A percentile compares a stretch with the other conserved stretches of the same genome.
Conservation (phyloP, 2,329 filamentous ascomycete species). For the Pseudogymnoascus sp. region DNA sequence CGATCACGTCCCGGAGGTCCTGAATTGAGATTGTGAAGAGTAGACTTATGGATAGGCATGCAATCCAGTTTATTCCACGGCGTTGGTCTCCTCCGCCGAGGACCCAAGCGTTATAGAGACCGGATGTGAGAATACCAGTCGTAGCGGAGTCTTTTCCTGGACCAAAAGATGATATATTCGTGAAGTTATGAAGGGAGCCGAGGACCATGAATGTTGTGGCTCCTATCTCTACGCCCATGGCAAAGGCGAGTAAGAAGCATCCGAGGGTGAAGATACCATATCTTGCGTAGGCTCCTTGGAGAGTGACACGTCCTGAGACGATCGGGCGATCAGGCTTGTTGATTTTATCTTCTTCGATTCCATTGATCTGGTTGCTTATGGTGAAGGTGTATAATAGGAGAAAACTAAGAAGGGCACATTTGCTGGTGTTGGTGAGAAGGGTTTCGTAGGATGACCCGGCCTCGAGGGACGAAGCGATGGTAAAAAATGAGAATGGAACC, state of each 20-base stretch:
- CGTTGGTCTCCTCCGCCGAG: not conserved
- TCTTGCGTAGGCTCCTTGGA: not conserved
- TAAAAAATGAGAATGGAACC: not conserved
- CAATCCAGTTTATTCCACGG: not conserved
- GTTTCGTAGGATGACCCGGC: not conserved
- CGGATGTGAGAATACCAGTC: not conserved
- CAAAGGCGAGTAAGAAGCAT: not conserved
- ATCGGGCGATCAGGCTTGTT: not conserved
- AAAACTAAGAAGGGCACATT: not conserved
- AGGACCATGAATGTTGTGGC: not conserved
- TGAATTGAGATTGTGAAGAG: not conserved
- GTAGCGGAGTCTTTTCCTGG: not conserved
- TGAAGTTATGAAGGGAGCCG: not conserved
- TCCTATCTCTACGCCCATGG: not conserved
- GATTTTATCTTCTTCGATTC: slow-evolving; percentile 1
- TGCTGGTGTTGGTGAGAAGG: not conserved
- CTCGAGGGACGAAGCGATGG: not conserved
- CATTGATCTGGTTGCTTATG: not conserved
- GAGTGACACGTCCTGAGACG: not conserved
- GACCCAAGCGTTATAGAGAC: not conserved
- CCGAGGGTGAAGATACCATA: not conserved
- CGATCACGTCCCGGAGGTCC: not conserved
- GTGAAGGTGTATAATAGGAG: not conserved
- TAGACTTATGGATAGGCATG: not conserved
- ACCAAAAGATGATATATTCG: not conserved